Evolutionary conservation across 805 yeast species (phyloP), one percentile per base, ranked within the genome.

Genomic region (Saccharomycopsis synnaedendra): DNA sequence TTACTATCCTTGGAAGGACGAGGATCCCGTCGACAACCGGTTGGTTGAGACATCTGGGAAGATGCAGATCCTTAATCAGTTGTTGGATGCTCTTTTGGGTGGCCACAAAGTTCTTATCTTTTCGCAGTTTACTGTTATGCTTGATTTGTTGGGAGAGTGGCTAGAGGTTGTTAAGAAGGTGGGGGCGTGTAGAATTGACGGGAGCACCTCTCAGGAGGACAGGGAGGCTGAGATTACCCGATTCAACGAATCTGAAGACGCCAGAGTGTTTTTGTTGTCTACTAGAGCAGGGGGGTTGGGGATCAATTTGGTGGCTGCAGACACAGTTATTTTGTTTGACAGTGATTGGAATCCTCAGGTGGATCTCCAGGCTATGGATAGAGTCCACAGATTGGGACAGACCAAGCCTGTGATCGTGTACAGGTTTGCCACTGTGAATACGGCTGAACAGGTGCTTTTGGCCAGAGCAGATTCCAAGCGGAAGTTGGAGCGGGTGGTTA

Each of bases 331-430:
- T 3, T 57, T 90, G 7, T 88, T 86, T 59, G 98, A 90, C 58
- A 83, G 87, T 48, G 98, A 90, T 60, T 90, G 97, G 96, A 90
- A 90, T 58, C 98, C 97, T 0, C 97, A 90, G 59, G 94, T 87
- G 53, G 97, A 90, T 64, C 67, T 88, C 44, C 98, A 90, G 61
- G 97, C 97, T 0, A 90, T 90, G 78, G 97, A 89, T 57, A 71
- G 98, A 47, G 94, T 85, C 8, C 97, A 90, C 60, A 70, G 98
- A 58, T 86, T 93, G 47, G 97, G 97, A 0, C 98, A 90, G 61
- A 71, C 68, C 1, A 78, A 75, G 47, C 96, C 96, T 1, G 95
- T 89, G 4, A 70, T 85, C 28, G 75, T 90, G 1, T 86, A 82
- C 60, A 72, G 97, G 52, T 70, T 93, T 29, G 80, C 88, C 11